Evolutionary conservation across 1,284 basidiomycete species (phyloP).

Genomic region (Melanopsichium pennsylvanicum): DNA sequence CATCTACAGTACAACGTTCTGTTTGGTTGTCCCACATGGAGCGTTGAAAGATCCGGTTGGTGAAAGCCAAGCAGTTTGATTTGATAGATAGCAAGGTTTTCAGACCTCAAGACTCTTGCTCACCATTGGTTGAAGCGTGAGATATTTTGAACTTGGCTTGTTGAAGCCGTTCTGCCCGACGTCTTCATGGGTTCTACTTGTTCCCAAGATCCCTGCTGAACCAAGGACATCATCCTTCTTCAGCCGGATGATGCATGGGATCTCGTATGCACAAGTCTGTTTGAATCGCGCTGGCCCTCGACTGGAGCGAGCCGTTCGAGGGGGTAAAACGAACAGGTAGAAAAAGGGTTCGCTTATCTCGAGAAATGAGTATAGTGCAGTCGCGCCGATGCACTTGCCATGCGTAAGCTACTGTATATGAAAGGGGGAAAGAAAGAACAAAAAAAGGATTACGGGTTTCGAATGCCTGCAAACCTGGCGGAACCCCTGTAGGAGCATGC

Average conservation of each 20-base stretch:
- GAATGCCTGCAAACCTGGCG: background rate
- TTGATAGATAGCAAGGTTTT: slow-evolving; percentile 5
- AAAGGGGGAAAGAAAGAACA: background rate
- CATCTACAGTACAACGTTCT: no score
- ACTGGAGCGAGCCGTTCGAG: no score
- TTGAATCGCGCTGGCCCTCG: no score
- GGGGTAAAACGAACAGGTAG: background rate
- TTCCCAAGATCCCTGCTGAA: no score
- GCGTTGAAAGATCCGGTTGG: no score
- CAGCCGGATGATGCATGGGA: background rate
- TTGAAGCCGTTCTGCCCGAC: background rate
- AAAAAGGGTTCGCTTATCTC: slow-evolving; percentile 5
- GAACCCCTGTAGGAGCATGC: background rate
- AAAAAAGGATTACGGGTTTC: background rate
- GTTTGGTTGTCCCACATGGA: no score
- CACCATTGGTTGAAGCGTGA: slow-evolving; percentile 5
- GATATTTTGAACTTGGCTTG: no score
- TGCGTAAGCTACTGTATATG: background rate
- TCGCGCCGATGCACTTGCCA: slow-evolving; percentile 1
- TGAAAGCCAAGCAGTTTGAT: no score
- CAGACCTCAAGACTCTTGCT: background rate
- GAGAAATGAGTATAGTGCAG: background rate
- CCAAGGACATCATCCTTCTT: no score
- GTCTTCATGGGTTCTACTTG: no score
- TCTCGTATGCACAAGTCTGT: background rate